Evolutionary conservation across 2,329 filamentous ascomycete species (phyloP).

Genomic region (Didymella segeticola): DNA sequence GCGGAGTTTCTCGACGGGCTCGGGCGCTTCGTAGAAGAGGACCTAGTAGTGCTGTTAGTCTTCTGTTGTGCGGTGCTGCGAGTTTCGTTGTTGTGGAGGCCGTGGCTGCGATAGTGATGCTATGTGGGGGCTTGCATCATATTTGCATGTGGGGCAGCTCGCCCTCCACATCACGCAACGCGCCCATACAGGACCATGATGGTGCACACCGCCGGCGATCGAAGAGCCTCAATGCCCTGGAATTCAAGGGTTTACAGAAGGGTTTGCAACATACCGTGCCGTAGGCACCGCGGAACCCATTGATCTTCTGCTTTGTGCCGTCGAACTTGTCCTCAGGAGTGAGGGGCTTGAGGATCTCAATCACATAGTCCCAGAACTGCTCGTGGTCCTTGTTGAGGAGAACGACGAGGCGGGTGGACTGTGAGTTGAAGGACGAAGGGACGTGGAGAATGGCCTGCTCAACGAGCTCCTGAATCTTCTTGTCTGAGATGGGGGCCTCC

Average conservation of each 20-base stretch:
- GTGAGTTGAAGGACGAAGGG: conserved; percentile 87
- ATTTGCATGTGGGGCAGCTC: conserved; percentile 26
- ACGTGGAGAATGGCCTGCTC: conserved; percentile 68
- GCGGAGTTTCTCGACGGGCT: conserved; percentile 70
- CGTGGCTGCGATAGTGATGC: not conserved
- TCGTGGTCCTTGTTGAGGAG: conserved; percentile 84
- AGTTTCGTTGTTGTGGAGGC: not conserved
- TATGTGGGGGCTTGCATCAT: conserved; percentile 11
- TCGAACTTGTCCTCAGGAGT: conserved; percentile 71
- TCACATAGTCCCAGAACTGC: conserved; percentile 81
- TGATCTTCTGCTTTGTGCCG: conserved; percentile 58
- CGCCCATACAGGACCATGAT: conserved; percentile 1
- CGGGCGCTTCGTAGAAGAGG: conserved; percentile 85
- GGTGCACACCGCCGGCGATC: not conserved
- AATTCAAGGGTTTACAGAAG: not conserved
- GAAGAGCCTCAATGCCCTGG: not conserved
- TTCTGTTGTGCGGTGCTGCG: not conserved
- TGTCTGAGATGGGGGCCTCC: conserved; percentile 64
- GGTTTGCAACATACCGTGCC: conserved; percentile 68
- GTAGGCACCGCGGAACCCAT: conserved; percentile 72
- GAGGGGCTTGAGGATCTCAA: conserved; percentile 69
- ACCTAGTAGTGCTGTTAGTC: conserved; percentile 55
- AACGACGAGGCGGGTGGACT: conserved; percentile 79
- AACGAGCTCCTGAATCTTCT: conserved; percentile 69
- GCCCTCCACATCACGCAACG: conserved; percentile 9